phyloP scores from a whole-genome alignment of 768 basidiomycete species.

The Pleurotus cornucopiae region DNA sequence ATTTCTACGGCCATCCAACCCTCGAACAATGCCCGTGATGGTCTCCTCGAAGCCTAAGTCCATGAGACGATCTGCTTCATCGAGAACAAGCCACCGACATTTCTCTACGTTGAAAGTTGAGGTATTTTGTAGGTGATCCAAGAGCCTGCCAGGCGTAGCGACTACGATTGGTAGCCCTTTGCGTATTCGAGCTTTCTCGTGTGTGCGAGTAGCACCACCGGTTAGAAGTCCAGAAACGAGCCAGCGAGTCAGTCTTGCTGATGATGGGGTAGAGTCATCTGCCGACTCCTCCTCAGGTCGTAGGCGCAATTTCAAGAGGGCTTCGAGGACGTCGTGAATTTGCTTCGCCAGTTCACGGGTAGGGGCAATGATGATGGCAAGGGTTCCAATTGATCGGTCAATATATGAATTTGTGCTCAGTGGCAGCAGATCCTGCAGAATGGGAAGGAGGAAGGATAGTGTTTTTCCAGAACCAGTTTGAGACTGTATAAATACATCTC shows the following conservation, averaged over 20 bases:
- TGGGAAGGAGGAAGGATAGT: slow-evolving; percentile 87
- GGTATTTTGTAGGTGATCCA: slow-evolving; percentile 97
- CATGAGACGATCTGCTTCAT: slow-evolving; percentile 97
- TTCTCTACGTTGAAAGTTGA: slow-evolving; percentile 89
- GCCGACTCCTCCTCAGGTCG: slow-evolving; percentile 52
- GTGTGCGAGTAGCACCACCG: slow-evolving; percentile 89
- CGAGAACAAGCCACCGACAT: slow-evolving; percentile 92
- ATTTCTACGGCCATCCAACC: slow-evolving; percentile 77
- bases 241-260: slow-evolving; percentile 72
- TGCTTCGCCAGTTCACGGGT: slow-evolving; percentile 96
- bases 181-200: slow-evolving; percentile 93
- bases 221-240: slow-evolving; percentile 90
- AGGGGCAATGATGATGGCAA: slow-evolving; percentile 92
- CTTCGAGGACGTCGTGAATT: slow-evolving; percentile 91
- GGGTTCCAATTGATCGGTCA: slow-evolving; percentile 90
- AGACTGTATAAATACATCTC: slow-evolving; percentile 91
- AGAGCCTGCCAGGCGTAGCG: slow-evolving; percentile 88
- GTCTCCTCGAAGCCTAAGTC: slow-evolving; percentile 98
- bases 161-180: slow-evolving; percentile 96
- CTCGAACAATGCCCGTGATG: slow-evolving; percentile 82
- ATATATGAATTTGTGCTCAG: slow-evolving; percentile 89
- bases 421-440: slow-evolving; percentile 91
- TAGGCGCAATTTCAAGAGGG: slow-evolving; percentile 71
- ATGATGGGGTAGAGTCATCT: slow-evolving; percentile 38
- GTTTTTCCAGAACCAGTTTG: slow-evolving; percentile 99